These are phyloP conservation scores for Rhizophagus clarus DNA, from an alignment of 192 early-diverging fungal species.

Conservation along the genomic window DNA sequence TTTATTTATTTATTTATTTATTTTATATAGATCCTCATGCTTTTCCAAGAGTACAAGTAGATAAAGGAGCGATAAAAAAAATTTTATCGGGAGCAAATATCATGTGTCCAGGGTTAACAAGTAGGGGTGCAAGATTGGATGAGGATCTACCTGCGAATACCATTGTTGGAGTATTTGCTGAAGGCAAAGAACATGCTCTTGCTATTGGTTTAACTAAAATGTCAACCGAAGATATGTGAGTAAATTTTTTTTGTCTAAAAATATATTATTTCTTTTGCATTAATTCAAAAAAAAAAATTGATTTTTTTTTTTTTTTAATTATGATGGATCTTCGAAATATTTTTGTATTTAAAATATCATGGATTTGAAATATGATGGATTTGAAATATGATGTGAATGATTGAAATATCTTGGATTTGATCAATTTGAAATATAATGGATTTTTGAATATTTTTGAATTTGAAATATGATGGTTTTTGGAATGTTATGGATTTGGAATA, in stretches of 20 bases:
- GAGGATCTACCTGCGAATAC: conserved; percentile 69
- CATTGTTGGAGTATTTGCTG: conserved; percentile 88
- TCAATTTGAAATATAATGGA: too few species aligned
- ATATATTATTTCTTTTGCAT: not conserved
- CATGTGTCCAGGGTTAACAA: conserved; percentile 99
- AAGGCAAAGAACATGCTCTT: conserved; percentile 96
- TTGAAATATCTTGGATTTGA: too few species aligned
- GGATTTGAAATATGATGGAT: too few species aligned
- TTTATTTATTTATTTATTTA: too few species aligned
- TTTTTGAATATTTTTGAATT: too few species aligned
- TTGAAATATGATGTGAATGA: too few species aligned
- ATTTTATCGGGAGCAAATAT: conserved; percentile 96
- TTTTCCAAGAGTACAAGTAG: conserved; percentile 88
- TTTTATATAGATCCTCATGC: conserved; percentile 77
- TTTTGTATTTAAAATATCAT: too few species aligned
- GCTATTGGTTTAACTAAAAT: conserved; percentile 88
- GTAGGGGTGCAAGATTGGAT: conserved; percentile 84
- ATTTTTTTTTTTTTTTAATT: conserved; percentile 20
- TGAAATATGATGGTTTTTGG: too few species aligned
- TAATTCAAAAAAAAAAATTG: too few species aligned
- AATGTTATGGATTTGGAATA: too few species aligned
- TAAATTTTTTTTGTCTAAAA: conserved; percentile 16
- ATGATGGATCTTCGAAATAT: not conserved
- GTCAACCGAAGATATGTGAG: conserved; percentile 87
- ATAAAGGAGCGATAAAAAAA: conserved; percentile 97